phyloP scores from a whole-genome alignment of 139 green algal species.

The Chlamydomonas incerta region DNA sequence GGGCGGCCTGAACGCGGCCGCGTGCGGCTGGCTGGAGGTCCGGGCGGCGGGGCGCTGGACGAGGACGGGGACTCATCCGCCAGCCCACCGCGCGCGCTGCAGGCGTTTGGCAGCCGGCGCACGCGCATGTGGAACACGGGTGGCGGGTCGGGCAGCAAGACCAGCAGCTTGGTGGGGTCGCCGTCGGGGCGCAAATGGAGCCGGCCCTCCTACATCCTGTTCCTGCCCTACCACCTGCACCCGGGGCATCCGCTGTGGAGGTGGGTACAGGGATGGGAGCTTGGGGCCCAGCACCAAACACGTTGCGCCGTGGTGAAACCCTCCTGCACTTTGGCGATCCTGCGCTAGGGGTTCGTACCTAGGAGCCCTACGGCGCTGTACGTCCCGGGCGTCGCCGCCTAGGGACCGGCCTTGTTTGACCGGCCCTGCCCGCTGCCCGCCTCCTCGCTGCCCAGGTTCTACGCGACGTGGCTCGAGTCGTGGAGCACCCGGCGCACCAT shows the following conservation, averaged over 20 bases:
- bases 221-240: conserved; percentile 46
- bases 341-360: no score
- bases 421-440: neutral
- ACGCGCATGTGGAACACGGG: neutral
- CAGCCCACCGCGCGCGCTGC: neutral
- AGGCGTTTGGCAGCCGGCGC: no score
- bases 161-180: neutral
- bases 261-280: neutral
- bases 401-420: no score
- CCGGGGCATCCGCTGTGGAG: conserved; percentile 15
- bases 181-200: neutral
- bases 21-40: no score
- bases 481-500: conserved; percentile 28
- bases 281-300: no score
- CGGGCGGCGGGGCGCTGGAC: no score
- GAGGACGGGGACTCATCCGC: neutral
- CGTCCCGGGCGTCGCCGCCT: no score
- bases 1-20: no score
- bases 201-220: conserved; percentile 2
- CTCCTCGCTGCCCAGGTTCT: conserved; percentile 26
- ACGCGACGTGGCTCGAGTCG: conserved; percentile 33
- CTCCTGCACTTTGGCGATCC: no score
- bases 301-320: no score
- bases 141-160: neutral
- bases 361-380: no score